Evolutionary conservation across 2,329 filamentous ascomycete genomes (phyloP), one percentile per base, ranked within the genome.

Genomic region (Dactylellina parvicollis): DNA sequence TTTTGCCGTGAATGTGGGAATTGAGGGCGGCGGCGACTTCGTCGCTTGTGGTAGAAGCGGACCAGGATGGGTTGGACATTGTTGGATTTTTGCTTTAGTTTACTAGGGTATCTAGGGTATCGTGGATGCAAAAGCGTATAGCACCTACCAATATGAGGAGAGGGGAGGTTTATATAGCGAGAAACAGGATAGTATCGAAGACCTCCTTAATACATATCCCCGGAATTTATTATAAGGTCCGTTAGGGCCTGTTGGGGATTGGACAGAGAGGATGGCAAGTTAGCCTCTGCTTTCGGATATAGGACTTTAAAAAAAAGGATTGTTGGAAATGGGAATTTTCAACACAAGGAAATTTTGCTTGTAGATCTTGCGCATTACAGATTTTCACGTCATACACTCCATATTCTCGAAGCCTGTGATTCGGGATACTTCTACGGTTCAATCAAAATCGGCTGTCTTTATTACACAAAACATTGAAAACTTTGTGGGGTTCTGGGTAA

Each of bases 61-160:
- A 34, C 69, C 69, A 73, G 2, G 60, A 66, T 49, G 69, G 4
- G 40, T 73, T 66, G 38, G 67, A 65, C 67, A 66, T 73, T 64
- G 60, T 65, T 64, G 46, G 47, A 60, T 60, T 40, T 69, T 60
- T 14, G 34, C 16, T 14, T 32, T 5, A 5, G 30, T 32, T n/a
- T n/a, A n/a, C n/a, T n/a, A n/a, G n/a, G n/a, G n/a, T n/a, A n/a
- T n/a, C n/a, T n/a, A n/a, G n/a, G n/a, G n/a, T n/a, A n/a, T n/a
- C n/a, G n/a, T n/a, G n/a, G n/a, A n/a, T n/a, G n/a, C n/a, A n/a
- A n/a, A n/a, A n/a, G n/a, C n/a, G n/a, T n/a, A n/a, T n/a, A n/a
- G n/a, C n/a, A 32, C 12, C 12, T 32, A 32, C 30, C 5, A 32
- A 32, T 32, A 32, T 32, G 20, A 16, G 36, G n/a, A 40, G 7